Evolutionary conservation across 176 grass and related monocot genomes (phyloP).

Genomic region (Pontederia paniculata): DNA sequence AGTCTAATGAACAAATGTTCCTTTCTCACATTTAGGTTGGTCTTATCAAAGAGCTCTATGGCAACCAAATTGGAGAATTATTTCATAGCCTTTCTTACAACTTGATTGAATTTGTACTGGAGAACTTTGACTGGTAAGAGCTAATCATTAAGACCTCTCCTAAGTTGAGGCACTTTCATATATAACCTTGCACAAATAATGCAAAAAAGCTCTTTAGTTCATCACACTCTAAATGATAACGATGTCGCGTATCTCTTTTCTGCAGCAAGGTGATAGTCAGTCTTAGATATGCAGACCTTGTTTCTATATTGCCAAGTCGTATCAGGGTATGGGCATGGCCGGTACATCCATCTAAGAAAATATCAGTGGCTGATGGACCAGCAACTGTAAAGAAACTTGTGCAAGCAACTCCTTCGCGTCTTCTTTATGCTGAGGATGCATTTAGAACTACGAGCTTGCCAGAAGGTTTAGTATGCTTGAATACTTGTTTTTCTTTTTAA

Average conservation of each 20-base stretch:
- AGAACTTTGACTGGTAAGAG: conserved; percentile 82
- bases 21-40: conserved; percentile 38
- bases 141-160: no score
- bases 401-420: conserved; percentile 43
- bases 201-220: no score
- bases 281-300: conserved; percentile 65
- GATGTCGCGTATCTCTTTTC: conserved; percentile 9
- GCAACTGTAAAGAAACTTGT: conserved; percentile 19
- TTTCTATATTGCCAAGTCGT: conserved; percentile 56
- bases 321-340: conserved; percentile 88
- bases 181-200: no score
- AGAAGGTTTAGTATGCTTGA: conserved; percentile 36
- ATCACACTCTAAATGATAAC: no score
- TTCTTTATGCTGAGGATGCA: conserved; percentile 74
- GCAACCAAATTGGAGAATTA: conserved; percentile 81
- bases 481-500: neutral
- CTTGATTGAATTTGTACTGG: conserved; percentile 82
- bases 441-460: conserved; percentile 65
- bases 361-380: conserved; percentile 24
- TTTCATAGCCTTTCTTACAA: conserved; percentile 73
- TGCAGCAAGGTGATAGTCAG: conserved; percentile 80
- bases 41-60: conserved; percentile 91
- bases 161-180: no score
- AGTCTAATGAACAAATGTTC: neutral
- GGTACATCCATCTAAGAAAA: conserved; percentile 53